phyloP scores from a whole-genome alignment of 2,329 filamentous ascomycete genomes.

The Sporothrix variecibatus region DNA sequence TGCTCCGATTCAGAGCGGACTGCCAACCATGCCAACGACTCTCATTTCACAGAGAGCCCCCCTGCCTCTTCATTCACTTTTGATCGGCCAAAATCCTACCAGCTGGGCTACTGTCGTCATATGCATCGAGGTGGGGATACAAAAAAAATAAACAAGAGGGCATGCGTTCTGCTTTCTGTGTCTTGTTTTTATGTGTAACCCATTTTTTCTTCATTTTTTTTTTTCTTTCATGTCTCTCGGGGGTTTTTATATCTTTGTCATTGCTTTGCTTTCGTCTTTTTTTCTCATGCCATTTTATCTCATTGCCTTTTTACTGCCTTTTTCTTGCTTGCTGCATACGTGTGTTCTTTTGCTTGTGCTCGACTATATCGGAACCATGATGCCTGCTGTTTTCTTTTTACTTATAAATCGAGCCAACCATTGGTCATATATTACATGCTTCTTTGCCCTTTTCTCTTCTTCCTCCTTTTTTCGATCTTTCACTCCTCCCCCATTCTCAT shows the following conservation, averaged over 20 bases:
- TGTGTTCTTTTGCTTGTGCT: not conserved
- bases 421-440: not conserved
- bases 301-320: not conserved
- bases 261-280: constrained; percentile 13
- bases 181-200: constrained; percentile 23
- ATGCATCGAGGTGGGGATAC: constrained; percentile 1
- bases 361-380: not conserved
- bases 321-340: not conserved
- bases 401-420: constrained; percentile 5
- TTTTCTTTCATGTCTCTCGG: not conserved
- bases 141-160: constrained; percentile 4
- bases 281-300: not conserved
- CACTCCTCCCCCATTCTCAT: not conserved
- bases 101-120: not conserved
- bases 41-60: not conserved
- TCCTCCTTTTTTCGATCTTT: not conserved
- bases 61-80: not conserved
- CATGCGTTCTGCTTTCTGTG: constrained; percentile 18
- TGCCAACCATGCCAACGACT: not conserved
- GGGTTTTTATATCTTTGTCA: constrained; percentile 14
- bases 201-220: constrained; percentile 6
- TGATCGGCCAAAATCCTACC: not conserved
- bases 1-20: not conserved
- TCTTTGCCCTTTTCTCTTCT: not conserved
- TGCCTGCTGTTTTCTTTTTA: not conserved